Base-by-base conservation (phyloP, 2,329 filamentous ascomycete genomes). In the Fusarium sp. region DNA sequence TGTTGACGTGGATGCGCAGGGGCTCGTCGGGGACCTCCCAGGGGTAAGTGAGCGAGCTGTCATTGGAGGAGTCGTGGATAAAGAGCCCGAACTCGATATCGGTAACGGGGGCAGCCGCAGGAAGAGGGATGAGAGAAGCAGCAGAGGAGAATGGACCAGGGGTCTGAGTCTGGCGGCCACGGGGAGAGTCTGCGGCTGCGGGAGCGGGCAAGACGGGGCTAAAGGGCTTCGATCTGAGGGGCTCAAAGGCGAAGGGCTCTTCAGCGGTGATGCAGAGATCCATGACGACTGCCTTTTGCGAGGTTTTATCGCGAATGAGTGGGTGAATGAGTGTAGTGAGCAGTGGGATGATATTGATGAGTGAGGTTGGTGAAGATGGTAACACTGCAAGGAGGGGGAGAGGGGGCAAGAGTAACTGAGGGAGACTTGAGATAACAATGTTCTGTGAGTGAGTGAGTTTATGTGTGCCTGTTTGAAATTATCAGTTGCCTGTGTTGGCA, bases 211-310 rank as follows among this genome's bases (percentile, higher is more conserved):
- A 39, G 12, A 74, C 59, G 12, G 72, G 60, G 8, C 51, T 36
- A 27, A 76, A 75, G 7, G 68, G 67, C 27, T 75, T 74, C 10
- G 56, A 28, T 16, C 62, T 65, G 36, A 50, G 62, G 11, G 71
- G 71, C 18, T 66, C 58, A 18, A 56, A 72, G 39, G 59, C 51
- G 37, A 75, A 75, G n/a, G 73, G 73, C 16, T 76, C 72, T 27
- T 75, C 44, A 7, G 73, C 73, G 8, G 73, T 75, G 58, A 75
- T 75, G 56, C 73, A 75, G 28, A 76, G 65, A 41, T 75, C 73
- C 73, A 75, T 75, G 31, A 5, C 40, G 27, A 7, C 10, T 43
- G 18, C 10, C 34, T 15, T 13, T 36, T 31, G 41, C 31, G 34
- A 16, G 34, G 18, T 13, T 51, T 27, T 51, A 16, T 13, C 34